phyloP scores from a whole-genome alignment of 2,329 filamentous ascomycete species.

The Aspergillus proliferans region DNA sequence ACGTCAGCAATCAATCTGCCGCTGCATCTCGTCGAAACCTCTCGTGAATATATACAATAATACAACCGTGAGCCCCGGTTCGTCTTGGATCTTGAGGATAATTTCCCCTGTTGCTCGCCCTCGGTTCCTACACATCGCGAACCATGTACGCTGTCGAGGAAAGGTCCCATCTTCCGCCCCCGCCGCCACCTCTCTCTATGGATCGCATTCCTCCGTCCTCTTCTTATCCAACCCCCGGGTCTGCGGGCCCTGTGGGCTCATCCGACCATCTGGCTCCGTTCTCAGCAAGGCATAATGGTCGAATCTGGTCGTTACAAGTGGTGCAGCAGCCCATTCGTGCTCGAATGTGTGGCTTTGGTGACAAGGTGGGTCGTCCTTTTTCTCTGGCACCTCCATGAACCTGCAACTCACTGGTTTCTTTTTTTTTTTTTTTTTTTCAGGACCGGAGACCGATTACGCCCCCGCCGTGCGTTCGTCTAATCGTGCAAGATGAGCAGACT shows the following conservation, averaged over 20 bases:
- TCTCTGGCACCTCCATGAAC: not conserved
- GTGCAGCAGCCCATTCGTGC: conserved; percentile 88
- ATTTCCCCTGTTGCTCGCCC: conserved; percentile 10
- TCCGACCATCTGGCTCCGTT: conserved; percentile 34
- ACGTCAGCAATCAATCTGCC: conserved; percentile 7
- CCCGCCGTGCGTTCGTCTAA: conserved; percentile 79
- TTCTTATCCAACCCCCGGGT: conserved; percentile 30
- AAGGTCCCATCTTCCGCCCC: conserved; percentile 29
- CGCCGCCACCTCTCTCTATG: conserved; percentile 31
- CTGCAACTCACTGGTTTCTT: not conserved
- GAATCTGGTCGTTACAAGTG: conserved; percentile 61
- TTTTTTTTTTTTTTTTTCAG: conserved; percentile 40
- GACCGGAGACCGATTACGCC: conserved; percentile 94
- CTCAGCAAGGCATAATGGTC: conserved; percentile 37
- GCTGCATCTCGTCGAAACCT: conserved; percentile 5
- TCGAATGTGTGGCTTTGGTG: conserved; percentile 97
- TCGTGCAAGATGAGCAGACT: conserved; percentile 67
- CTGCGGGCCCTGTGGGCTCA: conserved; percentile 25
- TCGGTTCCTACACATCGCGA: conserved; percentile 20
- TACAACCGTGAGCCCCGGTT: not conserved
- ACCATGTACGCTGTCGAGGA: conserved; percentile 36
- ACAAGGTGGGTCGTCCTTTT: conserved; percentile 61
- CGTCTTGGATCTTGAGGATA: conserved; percentile 4
- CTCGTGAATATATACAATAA: not conserved
- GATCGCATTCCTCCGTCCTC: conserved; percentile 33